Base-by-base conservation (phyloP, 139 green algal genomes). In the Trebouxia sp. region DNA sequence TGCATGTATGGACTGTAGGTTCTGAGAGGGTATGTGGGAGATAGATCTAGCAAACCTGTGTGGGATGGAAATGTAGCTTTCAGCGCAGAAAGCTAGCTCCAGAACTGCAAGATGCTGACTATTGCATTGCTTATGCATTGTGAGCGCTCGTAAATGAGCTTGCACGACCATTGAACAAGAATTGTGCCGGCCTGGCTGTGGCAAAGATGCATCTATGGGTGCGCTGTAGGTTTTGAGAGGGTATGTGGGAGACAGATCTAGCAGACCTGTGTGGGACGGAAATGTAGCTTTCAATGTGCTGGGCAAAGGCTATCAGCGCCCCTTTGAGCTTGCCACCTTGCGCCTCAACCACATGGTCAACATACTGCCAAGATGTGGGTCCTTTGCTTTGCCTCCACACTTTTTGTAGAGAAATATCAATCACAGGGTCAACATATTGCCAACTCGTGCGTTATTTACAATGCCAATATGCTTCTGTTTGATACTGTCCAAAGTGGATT, bases 281-380 rank as follows among this genome's bases (percentile, higher is more conserved):
- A 56, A 35, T 3, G 24, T 48, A 6, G 84, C 90, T 6, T 97
- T 97, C 86, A 88, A 95, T 79, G 75, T 96, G 26, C 83, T 97
- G 42, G 93, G 93, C 12, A 72, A 55, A 22, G 89, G 89, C 70
- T 96, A 94, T 81, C 89, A 94, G 85, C 84, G 92, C 0, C 93
- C 93, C 0, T 91, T 96, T 83, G 93, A 96, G 91, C 90, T 96
- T 50, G 93, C 93, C 47, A 97, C 93, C 4, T 80, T 94, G 72
- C 85, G 93, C 0, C 85, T 96, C n/a, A 90, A 87, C 76, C 95
- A 96, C 90, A 97, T 96, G 92, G 65, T 91, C 17, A 85, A 84
- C 56, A 90, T 95, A 24, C 78, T 97, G 53, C 74, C 80, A 3
- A 90, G 92, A 70, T 95, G 92, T 94, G 78, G 85, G 86, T 12